A percentile compares a stretch with the other conserved stretches of the same genome.
Evolutionary conservation across 164 flowering plant genomes (phyloP).

Genomic region (Warburgia ugandensis): DNA sequence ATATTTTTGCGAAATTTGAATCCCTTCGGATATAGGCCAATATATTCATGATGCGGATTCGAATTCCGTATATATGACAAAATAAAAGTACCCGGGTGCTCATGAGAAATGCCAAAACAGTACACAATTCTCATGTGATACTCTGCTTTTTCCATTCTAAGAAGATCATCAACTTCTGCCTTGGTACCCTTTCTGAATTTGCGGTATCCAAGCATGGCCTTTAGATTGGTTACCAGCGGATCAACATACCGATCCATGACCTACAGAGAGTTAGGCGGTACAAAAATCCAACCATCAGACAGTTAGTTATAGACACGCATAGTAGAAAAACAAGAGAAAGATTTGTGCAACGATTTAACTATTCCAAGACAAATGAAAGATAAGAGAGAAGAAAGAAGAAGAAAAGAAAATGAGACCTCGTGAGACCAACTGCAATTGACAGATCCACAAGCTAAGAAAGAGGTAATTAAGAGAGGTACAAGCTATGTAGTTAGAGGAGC

Average conservation of each 20-base stretch:
- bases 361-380: no score
- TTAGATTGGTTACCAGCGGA: conserved; percentile 79
- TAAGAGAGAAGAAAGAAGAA: no score
- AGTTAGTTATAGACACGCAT: no score
- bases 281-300: neutral
- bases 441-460: no score
- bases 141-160: conserved; percentile 69
- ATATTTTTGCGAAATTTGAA: conserved; percentile 70
- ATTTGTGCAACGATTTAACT: no score
- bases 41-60: conserved; percentile 89
- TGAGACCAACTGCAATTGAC: no score
- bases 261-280: conserved; percentile 25
- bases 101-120: conserved; percentile 87
- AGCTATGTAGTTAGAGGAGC: no score
- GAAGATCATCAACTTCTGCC: conserved; percentile 82
- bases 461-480: no score
- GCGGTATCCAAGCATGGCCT: conserved; percentile 80
- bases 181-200: conserved; percentile 78
- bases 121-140: conserved; percentile 82
- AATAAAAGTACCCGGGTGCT: conserved; percentile 92
- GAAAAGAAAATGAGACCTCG: no score
- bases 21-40: conserved; percentile 88
- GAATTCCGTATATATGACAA: conserved; percentile 76
- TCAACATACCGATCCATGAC: conserved; percentile 97
- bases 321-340: neutral